Percentiles rank a stretch among this genome's conserved stretches.
phyloP scores from a whole-genome alignment of 208 protist species.

The Acanthamoeba royreba region DNA sequence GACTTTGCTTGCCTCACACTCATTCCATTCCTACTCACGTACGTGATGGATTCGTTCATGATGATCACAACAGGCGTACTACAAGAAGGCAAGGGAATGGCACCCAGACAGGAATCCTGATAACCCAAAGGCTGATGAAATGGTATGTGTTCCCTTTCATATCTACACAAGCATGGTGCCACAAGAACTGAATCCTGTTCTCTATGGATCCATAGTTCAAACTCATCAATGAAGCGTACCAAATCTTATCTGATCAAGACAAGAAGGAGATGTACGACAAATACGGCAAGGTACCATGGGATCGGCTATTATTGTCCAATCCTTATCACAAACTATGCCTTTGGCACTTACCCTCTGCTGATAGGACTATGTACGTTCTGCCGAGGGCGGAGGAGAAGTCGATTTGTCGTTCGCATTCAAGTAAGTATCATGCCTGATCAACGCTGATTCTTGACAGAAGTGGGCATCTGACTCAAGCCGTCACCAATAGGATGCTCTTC shows the following conservation, averaged over 20 bases:
- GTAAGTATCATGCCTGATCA: background rate
- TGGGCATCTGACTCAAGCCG: too few species aligned
- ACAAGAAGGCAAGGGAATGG: conserved; percentile 25
- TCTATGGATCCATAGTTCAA: conserved; percentile 49
- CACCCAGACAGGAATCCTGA: conserved; percentile 68
- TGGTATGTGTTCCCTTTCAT: too few species aligned
- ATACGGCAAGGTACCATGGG: conserved; percentile 54
- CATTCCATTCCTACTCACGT: too few species aligned
- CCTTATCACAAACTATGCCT: background rate
- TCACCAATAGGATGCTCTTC: background rate
- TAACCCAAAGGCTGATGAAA: conserved; percentile 49
- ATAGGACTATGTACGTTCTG: background rate
- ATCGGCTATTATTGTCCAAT: too few species aligned
- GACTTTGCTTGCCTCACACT: too few species aligned
- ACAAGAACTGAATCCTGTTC: background rate
- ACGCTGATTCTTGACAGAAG: too few species aligned
- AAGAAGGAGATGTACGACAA: conserved; percentile 54
- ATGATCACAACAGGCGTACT: conserved; percentile 68
- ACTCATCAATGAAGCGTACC: conserved; percentile 58
- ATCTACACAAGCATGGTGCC: too few species aligned
- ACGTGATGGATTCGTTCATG: too few species aligned
- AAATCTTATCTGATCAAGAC: conserved; percentile 42
- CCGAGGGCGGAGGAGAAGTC: background rate
- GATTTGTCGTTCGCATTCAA: background rate
- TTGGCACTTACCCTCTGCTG: too few species aligned